phyloP scores from a whole-genome alignment of 108 stramenopile genomes.

The Cylindrotheca closterium region DNA sequence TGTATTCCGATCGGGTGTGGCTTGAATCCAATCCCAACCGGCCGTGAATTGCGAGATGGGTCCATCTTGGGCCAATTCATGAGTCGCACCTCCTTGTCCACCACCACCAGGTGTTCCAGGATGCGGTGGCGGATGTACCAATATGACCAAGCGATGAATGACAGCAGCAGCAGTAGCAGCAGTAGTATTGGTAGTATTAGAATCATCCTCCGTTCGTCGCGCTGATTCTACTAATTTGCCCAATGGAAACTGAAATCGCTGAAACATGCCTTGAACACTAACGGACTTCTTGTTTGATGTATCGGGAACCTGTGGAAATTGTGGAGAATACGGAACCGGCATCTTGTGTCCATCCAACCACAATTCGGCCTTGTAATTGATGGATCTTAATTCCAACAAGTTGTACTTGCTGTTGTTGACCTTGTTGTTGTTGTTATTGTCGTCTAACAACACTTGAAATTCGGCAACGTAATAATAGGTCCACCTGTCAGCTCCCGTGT shows the following conservation, averaged over 20 bases:
- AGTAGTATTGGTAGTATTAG: neutral
- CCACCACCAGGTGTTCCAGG: neutral
- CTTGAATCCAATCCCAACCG: constrained; percentile 63
- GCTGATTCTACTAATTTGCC: too few species aligned
- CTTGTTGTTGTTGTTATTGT: neutral
- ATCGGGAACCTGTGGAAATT: neutral
- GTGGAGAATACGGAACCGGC: neutral
- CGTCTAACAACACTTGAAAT: neutral
- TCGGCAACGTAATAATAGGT: constrained; percentile 6
- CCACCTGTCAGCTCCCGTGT: neutral
- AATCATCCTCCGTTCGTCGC: too few species aligned
- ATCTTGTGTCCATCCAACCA: neutral
- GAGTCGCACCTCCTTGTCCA: constrained; percentile 50
- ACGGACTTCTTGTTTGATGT: too few species aligned
- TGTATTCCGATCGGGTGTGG: constrained; percentile 47
- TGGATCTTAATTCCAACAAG: neutral
- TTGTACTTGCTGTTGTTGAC: neutral
- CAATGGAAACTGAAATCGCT: neutral
- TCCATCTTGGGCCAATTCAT: constrained; percentile 44
- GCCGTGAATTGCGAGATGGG: constrained; percentile 45
- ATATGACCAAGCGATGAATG: neutral
- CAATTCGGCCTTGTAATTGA: neutral
- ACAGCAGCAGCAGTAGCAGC: neutral
- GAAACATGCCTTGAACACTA: neutral
- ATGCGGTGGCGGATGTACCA: neutral